These are phyloP conservation scores for Antrodiella citrinella DNA, from an alignment of 768 basidiomycete genomes.

Conservation along the genomic window DNA sequence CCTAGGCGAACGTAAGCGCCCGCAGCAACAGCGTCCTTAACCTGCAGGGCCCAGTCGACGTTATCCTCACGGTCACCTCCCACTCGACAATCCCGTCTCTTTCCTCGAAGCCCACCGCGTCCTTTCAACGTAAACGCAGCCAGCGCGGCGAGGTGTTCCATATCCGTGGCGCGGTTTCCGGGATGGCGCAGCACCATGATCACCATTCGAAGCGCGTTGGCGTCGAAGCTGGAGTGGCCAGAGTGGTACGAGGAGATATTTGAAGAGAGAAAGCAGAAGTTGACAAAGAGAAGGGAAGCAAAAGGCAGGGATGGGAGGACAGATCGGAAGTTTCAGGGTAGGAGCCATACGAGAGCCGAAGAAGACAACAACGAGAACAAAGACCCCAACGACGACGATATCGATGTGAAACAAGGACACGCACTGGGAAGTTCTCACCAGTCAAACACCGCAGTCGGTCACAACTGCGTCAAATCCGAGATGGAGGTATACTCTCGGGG, in stretches of 20 bases:
- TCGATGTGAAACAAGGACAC: no score
- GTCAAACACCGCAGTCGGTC: no score
- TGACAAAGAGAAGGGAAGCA: background rate
- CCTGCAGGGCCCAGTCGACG: no score
- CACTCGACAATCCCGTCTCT: background rate
- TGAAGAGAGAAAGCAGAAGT: background rate
- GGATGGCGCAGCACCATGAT: conserved; percentile 1
- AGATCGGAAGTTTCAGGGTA: background rate
- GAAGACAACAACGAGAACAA: background rate
- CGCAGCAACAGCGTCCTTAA: no score
- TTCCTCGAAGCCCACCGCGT: background rate
- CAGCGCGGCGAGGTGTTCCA: conserved; percentile 2
- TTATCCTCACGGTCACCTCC: background rate
- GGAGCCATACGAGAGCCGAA: no score
- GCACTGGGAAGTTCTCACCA: no score
- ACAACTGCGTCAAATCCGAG: no score
- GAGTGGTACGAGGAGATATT: background rate
- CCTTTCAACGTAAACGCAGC: background rate
- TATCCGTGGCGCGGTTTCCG: background rate
- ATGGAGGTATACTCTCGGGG: no score
- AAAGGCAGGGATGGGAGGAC: background rate
- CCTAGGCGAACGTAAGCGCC: no score
- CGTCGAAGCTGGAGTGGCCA: background rate
- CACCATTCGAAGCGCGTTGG: background rate
- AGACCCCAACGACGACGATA: no score